phyloP scores from a whole-genome alignment of 768 basidiomycete species.

The Russula lepida region DNA sequence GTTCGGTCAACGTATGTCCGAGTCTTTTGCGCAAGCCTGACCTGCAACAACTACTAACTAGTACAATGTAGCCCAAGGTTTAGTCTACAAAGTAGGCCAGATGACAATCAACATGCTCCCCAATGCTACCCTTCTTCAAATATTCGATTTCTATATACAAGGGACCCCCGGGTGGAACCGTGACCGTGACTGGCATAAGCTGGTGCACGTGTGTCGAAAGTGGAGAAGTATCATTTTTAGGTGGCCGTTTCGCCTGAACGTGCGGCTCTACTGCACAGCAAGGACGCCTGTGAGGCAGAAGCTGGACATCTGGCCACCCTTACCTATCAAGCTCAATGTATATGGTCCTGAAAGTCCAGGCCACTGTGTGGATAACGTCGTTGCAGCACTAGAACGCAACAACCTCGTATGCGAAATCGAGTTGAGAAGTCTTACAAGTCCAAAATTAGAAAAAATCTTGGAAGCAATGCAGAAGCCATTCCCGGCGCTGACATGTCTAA shows the following conservation, averaged over 20 bases:
- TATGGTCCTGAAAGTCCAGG: no score
- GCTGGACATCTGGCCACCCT: neutral
- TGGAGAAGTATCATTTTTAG: neutral
- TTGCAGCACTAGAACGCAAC: neutral
- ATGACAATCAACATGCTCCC: neutral
- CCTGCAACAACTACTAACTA: no score
- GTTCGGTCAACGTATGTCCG: no score
- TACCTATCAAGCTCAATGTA: neutral
- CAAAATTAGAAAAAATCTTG: neutral
- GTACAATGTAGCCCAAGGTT: no score
- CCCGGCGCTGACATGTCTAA: neutral
- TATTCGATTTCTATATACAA: neutral
- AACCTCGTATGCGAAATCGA: neutral
- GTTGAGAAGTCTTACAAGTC: neutral
- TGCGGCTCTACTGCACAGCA: neutral
- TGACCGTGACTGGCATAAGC: neutral
- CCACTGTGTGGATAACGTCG: no score
- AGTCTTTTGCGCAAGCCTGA: no score
- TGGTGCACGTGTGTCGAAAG: neutral
- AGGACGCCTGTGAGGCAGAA: accelerated
- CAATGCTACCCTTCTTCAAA: neutral
- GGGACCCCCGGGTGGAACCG: no score
- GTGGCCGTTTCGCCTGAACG: neutral
- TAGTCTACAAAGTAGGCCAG: neutral
- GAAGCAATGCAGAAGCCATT: neutral